These are phyloP conservation scores for Cryptomeria japonica DNA, from an alignment of 75 land plant genomes.

Conservation along the genomic window DNA sequence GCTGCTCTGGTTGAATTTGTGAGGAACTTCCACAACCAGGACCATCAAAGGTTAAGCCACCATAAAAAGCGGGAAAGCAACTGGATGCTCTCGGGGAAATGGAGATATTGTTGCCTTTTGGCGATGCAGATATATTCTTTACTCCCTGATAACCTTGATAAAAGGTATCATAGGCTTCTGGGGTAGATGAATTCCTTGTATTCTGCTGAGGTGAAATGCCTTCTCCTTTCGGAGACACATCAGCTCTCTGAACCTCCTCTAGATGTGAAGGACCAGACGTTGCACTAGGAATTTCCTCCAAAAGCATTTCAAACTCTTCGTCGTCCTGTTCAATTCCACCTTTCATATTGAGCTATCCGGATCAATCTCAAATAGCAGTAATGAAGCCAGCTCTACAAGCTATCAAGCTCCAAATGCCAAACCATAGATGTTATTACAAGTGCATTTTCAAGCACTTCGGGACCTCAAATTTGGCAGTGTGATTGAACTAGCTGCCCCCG, in stretches of 20 bases:
- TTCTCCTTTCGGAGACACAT: not conserved
- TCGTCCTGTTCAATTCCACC: slow-evolving; percentile 42
- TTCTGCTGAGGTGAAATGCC: not conserved
- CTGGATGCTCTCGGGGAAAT: slow-evolving; percentile 4
- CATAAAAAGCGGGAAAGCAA: slow-evolving; percentile 13
- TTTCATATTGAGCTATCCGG: not conserved
- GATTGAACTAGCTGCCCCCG: not conserved
- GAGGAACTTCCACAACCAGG: slow-evolving; percentile 5
- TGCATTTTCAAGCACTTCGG: not conserved
- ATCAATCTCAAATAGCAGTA: not conserved
- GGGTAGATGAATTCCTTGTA: slow-evolving; percentile 10
- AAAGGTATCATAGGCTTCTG: slow-evolving; percentile 3
- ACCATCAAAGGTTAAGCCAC: slow-evolving; percentile 9
- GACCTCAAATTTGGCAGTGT: not conserved
- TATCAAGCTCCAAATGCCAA: not conserved
- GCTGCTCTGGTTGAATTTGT: slow-evolving; percentile 6
- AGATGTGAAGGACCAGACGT: slow-evolving; percentile 26
- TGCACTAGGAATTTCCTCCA: slow-evolving; percentile 50
- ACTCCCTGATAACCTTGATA: slow-evolving; percentile 14
- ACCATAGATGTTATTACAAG: not conserved
- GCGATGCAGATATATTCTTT: slow-evolving; percentile 4
- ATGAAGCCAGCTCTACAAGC: slow-evolving; percentile 18
- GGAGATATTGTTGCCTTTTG: not conserved
- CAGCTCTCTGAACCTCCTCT: slow-evolving; percentile 10
- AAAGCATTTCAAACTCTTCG: slow-evolving; percentile 48